phyloP scores from a whole-genome alignment of 139 green algal genomes.

The Diplosphaera chodatii region DNA sequence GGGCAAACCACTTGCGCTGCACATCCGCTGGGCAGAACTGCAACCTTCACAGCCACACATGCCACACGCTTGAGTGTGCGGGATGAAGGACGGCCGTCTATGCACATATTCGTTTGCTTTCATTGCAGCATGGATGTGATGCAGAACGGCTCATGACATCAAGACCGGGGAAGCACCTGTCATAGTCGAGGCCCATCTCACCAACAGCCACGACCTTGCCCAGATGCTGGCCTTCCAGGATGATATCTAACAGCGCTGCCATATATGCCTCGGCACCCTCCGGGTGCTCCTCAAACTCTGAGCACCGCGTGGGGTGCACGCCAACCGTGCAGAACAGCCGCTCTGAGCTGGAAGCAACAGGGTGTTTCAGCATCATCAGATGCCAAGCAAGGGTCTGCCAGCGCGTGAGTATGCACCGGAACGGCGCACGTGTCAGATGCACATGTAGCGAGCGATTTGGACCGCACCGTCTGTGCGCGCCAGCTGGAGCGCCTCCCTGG shows the following conservation, averaged over 20 bases:
- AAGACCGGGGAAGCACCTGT: constrained; percentile 32
- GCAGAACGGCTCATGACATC: not conserved
- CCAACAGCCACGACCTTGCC: constrained; percentile 83
- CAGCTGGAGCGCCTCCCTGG: constrained; percentile 45
- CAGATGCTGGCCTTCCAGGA: constrained; percentile 28
- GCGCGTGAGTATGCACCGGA: no score
- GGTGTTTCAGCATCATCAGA: not conserved
- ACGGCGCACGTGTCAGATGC: no score
- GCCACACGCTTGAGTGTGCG: no score
- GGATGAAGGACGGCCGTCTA: no score
- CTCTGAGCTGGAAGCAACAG: constrained; percentile 18
- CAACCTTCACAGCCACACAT: no score
- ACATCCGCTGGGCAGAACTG: constrained; percentile 73
- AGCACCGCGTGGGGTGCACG: constrained; percentile 77
- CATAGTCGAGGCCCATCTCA: constrained; percentile 76
- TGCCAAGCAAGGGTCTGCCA: no score
- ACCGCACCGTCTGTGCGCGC: constrained; percentile 26
- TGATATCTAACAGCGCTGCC: constrained; percentile 30
- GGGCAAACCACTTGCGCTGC: constrained; percentile 57
- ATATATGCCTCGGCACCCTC: constrained; percentile 48
- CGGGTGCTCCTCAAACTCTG: constrained; percentile 55
- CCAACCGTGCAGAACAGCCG: constrained; percentile 77
- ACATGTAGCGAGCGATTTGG: no score
- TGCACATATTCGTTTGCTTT: not conserved
- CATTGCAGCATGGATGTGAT: not conserved